Percentiles rank a stretch among this genome's conserved stretches.
phyloP scores from a whole-genome alignment of 371 early-diverging fungal genomes.

The Lichtheimia corymbifera region DNA sequence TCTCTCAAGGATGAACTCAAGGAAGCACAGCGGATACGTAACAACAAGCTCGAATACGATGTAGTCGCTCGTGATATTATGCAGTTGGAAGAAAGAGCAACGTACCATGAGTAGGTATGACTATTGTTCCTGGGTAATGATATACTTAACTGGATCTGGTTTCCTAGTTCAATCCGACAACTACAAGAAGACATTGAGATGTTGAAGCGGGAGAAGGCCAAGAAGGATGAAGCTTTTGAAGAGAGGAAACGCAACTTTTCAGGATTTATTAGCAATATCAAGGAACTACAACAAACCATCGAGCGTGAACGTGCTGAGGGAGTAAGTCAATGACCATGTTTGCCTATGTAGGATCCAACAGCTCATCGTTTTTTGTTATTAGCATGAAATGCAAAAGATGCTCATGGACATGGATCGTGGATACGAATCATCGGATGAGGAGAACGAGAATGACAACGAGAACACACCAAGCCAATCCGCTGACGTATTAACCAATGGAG shows the following conservation, averaged over 20 bases:
- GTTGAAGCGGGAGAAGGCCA: conserved; percentile 35
- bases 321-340: conserved; percentile 17
- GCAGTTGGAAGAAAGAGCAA: conserved; percentile 44
- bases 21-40: conserved; percentile 44
- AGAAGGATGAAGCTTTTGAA: conserved; percentile 27
- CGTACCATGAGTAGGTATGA: conserved; percentile 45
- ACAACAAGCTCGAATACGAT: conserved; percentile 61
- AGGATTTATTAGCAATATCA: conserved; percentile 23
- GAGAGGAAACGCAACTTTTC: conserved; percentile 32
- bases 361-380: conserved; percentile 3
- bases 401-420: conserved; percentile 44
- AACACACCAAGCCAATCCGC: conserved; percentile 8
- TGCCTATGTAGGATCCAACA: neutral
- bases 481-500: conserved; percentile 6
- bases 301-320: conserved; percentile 36
- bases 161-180: conserved; percentile 31
- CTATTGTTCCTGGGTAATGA: neutral
- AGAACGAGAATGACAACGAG: conserved; percentile 11
- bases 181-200: conserved; percentile 39
- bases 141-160: neutral
- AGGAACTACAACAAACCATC: conserved; percentile 32
- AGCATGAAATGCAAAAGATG: conserved; percentile 34
- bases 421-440: conserved; percentile 44
- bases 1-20: conserved; percentile 45
- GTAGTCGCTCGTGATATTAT: conserved; percentile 55